These are phyloP conservation scores for Astrothelium macrocarpum DNA, from an alignment of 495 filamentous ascomycete genomes.

Conservation along the genomic window DNA sequence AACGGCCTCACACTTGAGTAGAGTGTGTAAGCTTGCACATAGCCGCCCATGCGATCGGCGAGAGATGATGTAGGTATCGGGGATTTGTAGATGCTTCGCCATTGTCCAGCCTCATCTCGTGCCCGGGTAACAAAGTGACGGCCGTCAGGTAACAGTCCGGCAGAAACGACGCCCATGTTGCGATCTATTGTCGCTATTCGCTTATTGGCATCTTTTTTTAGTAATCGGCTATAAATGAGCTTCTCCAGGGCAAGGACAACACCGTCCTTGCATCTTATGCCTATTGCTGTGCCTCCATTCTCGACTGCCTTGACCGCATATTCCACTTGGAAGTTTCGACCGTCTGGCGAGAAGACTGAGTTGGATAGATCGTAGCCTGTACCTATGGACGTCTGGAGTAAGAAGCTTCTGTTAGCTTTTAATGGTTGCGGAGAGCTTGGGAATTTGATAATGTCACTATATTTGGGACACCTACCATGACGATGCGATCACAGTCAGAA, in stretches of 20 bases:
- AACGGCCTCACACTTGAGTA: slow-evolving; percentile 95
- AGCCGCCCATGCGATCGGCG: slow-evolving; percentile 82
- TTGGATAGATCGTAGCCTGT: slow-evolving; percentile 99
- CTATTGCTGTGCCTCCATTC: slow-evolving; percentile 93
- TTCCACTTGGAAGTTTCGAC: slow-evolving; percentile 98
- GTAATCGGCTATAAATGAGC: slow-evolving; percentile 85
- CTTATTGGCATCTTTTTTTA: slow-evolving; percentile 91
- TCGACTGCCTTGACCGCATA: slow-evolving; percentile 98
- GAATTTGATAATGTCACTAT: neutral
- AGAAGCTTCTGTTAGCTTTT: slow-evolving; percentile 9
- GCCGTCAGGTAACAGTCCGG: slow-evolving; percentile 88
- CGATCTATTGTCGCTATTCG: slow-evolving; percentile 89
- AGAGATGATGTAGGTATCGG: slow-evolving; percentile 82
- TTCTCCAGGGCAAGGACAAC: slow-evolving; percentile 96
- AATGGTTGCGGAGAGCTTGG: slow-evolving; percentile 6
- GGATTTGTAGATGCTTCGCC: slow-evolving; percentile 81
- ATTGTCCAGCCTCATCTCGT: slow-evolving; percentile 80
- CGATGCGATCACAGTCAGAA: too few species aligned
- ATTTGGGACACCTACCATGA: slow-evolving; percentile 17
- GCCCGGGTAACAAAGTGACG: slow-evolving; percentile 91
- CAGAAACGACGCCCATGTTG: slow-evolving; percentile 85
- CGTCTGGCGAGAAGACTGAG: slow-evolving; percentile 98
- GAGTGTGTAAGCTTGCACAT: slow-evolving; percentile 93
- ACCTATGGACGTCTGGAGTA: slow-evolving; percentile 85
- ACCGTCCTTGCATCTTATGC: slow-evolving; percentile 94